phyloP scores from a whole-genome alignment of 805 yeast genomes.

The Cyberlindnera xylosilytica region DNA sequence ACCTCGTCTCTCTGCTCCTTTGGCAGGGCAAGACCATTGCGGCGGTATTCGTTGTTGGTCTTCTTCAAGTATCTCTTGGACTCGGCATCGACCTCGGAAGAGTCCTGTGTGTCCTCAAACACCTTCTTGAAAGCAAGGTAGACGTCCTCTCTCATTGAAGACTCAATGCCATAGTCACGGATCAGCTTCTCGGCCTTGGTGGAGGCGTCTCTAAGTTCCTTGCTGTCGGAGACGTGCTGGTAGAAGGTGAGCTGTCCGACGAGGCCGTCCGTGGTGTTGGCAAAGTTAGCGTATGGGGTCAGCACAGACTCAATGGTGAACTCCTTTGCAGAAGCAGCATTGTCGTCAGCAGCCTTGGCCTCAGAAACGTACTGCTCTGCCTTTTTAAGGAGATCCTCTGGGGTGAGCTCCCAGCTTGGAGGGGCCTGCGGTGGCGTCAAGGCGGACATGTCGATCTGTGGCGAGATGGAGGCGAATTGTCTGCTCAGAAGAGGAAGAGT shows the following conservation, averaged over 20 bases:
- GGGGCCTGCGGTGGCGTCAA: slow-evolving; percentile 23
- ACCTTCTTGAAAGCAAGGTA: slow-evolving; percentile 56
- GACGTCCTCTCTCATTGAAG: slow-evolving; percentile 63
- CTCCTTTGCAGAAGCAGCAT: slow-evolving; percentile 42
- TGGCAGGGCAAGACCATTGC: slow-evolving; percentile 68
- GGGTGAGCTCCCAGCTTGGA: slow-evolving; percentile 60
- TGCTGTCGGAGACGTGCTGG: slow-evolving; percentile 65
- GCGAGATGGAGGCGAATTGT: neutral
- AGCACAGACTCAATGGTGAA: slow-evolving; percentile 60
- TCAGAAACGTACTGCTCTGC: slow-evolving; percentile 44
- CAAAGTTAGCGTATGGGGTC: slow-evolving; percentile 47
- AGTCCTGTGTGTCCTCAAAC: slow-evolving; percentile 35
- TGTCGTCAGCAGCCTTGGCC: slow-evolving; percentile 47
- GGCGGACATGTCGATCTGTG: neutral
- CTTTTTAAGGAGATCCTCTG: slow-evolving; percentile 41
- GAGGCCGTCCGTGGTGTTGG: slow-evolving; percentile 44
- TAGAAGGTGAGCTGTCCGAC: slow-evolving; percentile 59
- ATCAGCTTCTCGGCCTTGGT: slow-evolving; percentile 57
- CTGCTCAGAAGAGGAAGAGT: neutral
- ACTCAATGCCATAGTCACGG: slow-evolving; percentile 58
- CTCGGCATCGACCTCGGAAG: slow-evolving; percentile 44
- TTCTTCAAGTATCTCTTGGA: slow-evolving; percentile 56
- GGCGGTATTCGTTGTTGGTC: slow-evolving; percentile 50
- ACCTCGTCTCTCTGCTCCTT: slow-evolving; percentile 52
- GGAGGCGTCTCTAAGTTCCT: slow-evolving; percentile 70